phyloP scores from a whole-genome alignment of 78 protist species.

The Planoprotostelium fungivorum region DNA sequence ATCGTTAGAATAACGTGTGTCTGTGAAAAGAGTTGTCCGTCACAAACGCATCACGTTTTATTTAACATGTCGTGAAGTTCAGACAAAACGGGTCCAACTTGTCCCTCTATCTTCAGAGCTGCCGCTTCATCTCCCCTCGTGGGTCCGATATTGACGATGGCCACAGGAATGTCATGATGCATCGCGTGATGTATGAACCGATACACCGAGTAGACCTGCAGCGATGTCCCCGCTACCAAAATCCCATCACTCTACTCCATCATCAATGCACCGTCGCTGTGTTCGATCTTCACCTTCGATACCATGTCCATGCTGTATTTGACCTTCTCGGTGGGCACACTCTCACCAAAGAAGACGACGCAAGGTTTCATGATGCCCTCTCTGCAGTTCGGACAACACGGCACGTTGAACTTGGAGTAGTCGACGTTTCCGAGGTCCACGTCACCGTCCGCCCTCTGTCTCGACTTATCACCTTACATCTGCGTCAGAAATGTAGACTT shows the following conservation, averaged over 20 bases:
- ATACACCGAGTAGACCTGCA: slow-evolving; percentile 14
- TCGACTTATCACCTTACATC: neutral
- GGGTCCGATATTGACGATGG: slow-evolving; percentile 30
- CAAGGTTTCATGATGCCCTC: slow-evolving; percentile 10
- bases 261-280: too few species aligned
- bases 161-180: slow-evolving; percentile 5
- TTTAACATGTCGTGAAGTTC: too few species aligned
- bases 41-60: too few species aligned
- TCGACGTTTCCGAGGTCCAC: slow-evolving; percentile 15
- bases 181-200: slow-evolving; percentile 5
- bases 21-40: too few species aligned
- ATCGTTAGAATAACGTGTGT: too few species aligned
- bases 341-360: slow-evolving; percentile 42
- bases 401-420: neutral
- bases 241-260: slow-evolving; percentile 5
- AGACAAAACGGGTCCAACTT: neutral
- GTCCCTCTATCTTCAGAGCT: neutral
- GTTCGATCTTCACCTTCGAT: neutral
- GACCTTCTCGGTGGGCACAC: slow-evolving; percentile 4
- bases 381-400: slow-evolving; percentile 2
- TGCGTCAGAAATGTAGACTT: too few species aligned
- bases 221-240: slow-evolving; percentile 21
- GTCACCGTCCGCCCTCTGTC: slow-evolving; percentile 31
- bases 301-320: neutral
- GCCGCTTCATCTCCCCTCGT: slow-evolving; percentile 19